Percentiles rank a stretch among this genome's conserved stretches.
Conservation (phyloP, 228 moss, liverwort and hornwort genomes). For the Sphagnum magellanicum region DNA sequence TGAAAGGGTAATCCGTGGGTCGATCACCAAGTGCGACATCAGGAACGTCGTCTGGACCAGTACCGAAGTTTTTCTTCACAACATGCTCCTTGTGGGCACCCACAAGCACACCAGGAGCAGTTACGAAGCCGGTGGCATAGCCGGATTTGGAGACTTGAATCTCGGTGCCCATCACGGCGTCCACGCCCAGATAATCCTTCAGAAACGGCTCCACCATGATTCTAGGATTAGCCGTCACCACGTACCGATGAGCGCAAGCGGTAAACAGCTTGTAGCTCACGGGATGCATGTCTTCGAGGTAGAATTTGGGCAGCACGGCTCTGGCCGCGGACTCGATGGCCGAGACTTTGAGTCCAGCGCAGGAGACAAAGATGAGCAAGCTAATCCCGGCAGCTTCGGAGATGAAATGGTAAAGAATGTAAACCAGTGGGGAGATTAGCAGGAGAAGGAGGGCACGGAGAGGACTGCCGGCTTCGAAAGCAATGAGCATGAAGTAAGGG, state of each 20-base stretch:
- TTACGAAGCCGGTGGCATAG: conserved; percentile 28
- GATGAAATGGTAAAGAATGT: conserved; percentile 30
- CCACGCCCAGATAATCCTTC: conserved; percentile 31
- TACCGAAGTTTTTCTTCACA: conserved; percentile 20
- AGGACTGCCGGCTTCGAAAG: conserved; percentile 46
- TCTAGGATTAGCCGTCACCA: conserved; percentile 42
- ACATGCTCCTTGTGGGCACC: conserved; percentile 23
- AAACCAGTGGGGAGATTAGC: conserved; percentile 24
- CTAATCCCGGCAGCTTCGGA: conserved; percentile 38
- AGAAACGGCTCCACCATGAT: conserved; percentile 43
- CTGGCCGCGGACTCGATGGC: conserved; percentile 32
- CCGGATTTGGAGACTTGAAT: conserved; percentile 27
- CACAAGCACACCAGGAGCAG: conserved; percentile 28
- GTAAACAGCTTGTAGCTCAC: conserved; percentile 31
- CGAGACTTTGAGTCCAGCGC: conserved; percentile 28
- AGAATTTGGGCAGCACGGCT: conserved; percentile 41
- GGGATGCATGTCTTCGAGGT: conserved; percentile 44
- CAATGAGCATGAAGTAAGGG: conserved; percentile 44
- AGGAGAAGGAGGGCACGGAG: conserved; percentile 30
- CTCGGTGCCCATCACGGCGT: conserved; percentile 40
- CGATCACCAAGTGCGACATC: conserved; percentile 43
- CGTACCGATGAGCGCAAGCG: conserved; percentile 22
- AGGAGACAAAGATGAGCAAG: conserved; percentile 36
- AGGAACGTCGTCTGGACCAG: conserved; percentile 14
- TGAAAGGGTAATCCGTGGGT: conserved; percentile 34